Evolutionary conservation across 768 basidiomycete species (phyloP).

Genomic region (Rhodotorula babjevae): DNA sequence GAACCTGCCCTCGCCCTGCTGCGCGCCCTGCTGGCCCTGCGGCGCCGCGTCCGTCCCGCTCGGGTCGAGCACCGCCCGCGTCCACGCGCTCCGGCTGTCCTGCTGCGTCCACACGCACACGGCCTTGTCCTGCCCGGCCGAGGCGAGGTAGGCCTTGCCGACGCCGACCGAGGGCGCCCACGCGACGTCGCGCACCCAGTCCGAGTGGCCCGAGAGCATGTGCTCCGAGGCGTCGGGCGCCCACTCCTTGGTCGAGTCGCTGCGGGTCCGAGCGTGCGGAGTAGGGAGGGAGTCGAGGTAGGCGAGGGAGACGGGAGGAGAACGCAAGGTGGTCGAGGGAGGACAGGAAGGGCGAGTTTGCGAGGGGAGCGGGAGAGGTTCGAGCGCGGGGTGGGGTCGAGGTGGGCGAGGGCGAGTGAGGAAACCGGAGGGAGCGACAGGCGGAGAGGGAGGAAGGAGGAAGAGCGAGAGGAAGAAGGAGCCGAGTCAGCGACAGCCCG

Average conservation of each 20-base stretch:
- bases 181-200: conserved; percentile 98
- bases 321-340: too few species aligned
- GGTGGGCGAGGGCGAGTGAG: too few species aligned
- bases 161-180: conserved; percentile 98
- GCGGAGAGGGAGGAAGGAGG: too few species aligned
- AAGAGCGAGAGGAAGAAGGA: too few species aligned
- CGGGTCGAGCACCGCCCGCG: conserved; percentile 69
- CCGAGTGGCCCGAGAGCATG: conserved; percentile 80
- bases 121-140: conserved; percentile 84
- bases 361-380: too few species aligned
- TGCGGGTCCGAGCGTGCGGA: conserved; percentile 30
- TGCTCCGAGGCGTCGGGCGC: conserved; percentile 73
- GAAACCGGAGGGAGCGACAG: background rate
- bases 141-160: conserved; percentile 89
- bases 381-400: too few species aligned
- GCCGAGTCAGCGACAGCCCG: too few species aligned
- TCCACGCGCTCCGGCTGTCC: conserved; percentile 61
- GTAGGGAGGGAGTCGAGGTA: too few species aligned
- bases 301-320: too few species aligned
- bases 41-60: conserved; percentile 49
- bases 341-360: background rate
- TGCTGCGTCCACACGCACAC: conserved; percentile 91
- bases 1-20: conserved; percentile 66
- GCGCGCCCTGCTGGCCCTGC: conserved; percentile 52
- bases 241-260: conserved; percentile 83